phyloP scores from a whole-genome alignment of 108 stramenopile genomes.

The Discostella stelligeroides region DNA sequence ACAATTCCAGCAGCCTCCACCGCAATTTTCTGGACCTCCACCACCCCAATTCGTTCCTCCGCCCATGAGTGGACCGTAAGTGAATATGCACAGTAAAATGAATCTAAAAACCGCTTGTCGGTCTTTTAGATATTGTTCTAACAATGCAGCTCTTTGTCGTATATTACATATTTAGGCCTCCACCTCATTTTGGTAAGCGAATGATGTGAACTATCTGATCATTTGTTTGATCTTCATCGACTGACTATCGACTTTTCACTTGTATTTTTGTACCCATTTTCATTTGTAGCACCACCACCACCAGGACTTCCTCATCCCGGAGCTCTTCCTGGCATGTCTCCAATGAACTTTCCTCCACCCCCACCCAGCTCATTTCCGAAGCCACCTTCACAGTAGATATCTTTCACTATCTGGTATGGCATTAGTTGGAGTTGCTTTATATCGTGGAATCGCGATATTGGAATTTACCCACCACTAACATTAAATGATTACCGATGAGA shows the following conservation, averaged over 20 bases:
- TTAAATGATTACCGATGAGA: too few species aligned
- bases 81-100: not conserved
- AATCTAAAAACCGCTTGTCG: not conserved
- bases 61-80: conserved; percentile 11
- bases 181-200: conserved; percentile 13
- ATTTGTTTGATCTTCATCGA: not conserved
- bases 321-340: conserved; percentile 14
- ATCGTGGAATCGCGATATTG: too few species aligned
- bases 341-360: conserved; percentile 24
- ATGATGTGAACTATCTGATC: not conserved
- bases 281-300: conserved; percentile 19
- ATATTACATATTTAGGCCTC: not conserved
- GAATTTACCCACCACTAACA: too few species aligned
- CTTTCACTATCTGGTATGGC: not conserved
- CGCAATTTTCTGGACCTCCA: conserved; percentile 32
- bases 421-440: not conserved
- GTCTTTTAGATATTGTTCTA: not conserved
- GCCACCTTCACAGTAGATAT: conserved; percentile 22
- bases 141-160: too few species aligned
- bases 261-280: not conserved
- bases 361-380: conserved; percentile 18
- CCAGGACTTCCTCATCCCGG: conserved; percentile 1
- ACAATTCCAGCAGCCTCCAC: conserved; percentile 35
- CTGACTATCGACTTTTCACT: conserved; percentile 3
- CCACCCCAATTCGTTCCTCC: conserved; percentile 24